Conservation (phyloP, 352 stramenopile genomes). For the Phytophthora colocasiae region DNA sequence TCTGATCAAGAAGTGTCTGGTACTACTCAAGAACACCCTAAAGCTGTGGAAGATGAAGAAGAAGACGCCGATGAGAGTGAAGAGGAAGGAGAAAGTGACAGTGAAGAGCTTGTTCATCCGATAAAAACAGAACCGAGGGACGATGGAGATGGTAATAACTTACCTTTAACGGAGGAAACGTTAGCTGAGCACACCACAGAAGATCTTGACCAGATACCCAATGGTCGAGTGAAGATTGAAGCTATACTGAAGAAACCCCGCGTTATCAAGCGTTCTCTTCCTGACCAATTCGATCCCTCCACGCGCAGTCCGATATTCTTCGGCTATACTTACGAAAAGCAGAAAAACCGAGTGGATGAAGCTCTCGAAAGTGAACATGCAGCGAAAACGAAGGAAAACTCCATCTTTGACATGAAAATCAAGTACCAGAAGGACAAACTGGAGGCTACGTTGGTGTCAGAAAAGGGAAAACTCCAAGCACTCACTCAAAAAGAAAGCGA, state of each 20-base stretch:
- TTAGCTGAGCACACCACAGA: conserved; percentile 40
- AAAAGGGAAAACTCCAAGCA: conserved; percentile 67
- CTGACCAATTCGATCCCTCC: conserved; percentile 51
- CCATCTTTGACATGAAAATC: conserved; percentile 66
- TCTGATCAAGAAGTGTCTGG: neutral
- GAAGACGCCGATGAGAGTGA: conserved; percentile 34
- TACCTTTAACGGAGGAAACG: conserved; percentile 26
- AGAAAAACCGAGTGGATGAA: conserved; percentile 47
- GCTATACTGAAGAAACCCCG: conserved; percentile 51
- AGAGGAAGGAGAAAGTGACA: conserved; percentile 29
- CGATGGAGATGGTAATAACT: conserved; percentile 20
- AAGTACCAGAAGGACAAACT: conserved; percentile 44
- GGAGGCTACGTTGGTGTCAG: conserved; percentile 39
- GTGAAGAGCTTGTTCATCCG: conserved; percentile 18
- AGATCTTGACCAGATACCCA: conserved; percentile 12
- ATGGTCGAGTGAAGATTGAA: conserved; percentile 36
- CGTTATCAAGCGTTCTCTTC: conserved; percentile 56
- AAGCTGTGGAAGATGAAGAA: conserved; percentile 19
- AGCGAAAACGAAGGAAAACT: conserved; percentile 43
- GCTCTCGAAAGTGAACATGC: conserved; percentile 40
- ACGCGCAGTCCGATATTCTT: conserved; percentile 75
- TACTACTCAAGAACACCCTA: conserved; percentile 14
- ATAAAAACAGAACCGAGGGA: conserved; percentile 2
- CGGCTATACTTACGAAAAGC: conserved; percentile 61
- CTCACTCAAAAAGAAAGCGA: conserved; percentile 60